Percentiles rank a stretch among this genome's conserved stretches.
These are phyloP conservation scores for Zymoseptoria pseudotritici DNA, from an alignment of 2,329 filamentous ascomycete genomes.

Conservation along the genomic window DNA sequence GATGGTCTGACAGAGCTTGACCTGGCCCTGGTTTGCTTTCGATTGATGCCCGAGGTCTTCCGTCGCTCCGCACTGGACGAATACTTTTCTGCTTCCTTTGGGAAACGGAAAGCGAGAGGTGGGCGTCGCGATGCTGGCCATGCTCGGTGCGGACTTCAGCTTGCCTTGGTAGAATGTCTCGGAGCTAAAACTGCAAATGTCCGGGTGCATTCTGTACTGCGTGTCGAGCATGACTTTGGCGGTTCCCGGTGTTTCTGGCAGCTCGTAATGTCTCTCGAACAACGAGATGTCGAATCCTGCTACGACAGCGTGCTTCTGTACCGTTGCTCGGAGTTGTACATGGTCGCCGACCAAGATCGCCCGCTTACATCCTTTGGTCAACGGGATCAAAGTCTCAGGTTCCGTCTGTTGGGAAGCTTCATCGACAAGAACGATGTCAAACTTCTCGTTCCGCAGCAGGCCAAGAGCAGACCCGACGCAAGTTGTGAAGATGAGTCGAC, in stretches of 20 bases:
- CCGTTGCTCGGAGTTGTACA: conserved; percentile 3
- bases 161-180: background rate
- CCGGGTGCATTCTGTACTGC: conserved; percentile 5
- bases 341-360: conserved; percentile 5
- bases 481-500: conserved; percentile 4
- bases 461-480: conserved; percentile 1
- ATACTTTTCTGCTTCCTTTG: background rate
- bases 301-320: conserved; percentile 1
- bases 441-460: background rate
- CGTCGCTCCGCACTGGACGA: background rate
- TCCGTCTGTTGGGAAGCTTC: conserved; percentile 5
- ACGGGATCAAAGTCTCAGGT: conserved; percentile 1
- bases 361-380: conserved; percentile 1
- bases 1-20: background rate
- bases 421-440: conserved; percentile 4
- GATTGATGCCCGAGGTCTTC: conserved; percentile 4
- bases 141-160: background rate
- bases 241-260: background rate
- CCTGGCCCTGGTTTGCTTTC: conserved; percentile 2
- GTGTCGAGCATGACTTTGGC: conserved; percentile 6
- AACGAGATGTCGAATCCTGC: conserved; percentile 3
- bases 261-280: conserved; percentile 1
- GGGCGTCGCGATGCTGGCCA: background rate
- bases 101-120: conserved; percentile 1
- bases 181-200: conserved; percentile 3